Evolutionary conservation across 768 basidiomycete species (phyloP).

Genomic region (Boletus pseudopeckii): DNA sequence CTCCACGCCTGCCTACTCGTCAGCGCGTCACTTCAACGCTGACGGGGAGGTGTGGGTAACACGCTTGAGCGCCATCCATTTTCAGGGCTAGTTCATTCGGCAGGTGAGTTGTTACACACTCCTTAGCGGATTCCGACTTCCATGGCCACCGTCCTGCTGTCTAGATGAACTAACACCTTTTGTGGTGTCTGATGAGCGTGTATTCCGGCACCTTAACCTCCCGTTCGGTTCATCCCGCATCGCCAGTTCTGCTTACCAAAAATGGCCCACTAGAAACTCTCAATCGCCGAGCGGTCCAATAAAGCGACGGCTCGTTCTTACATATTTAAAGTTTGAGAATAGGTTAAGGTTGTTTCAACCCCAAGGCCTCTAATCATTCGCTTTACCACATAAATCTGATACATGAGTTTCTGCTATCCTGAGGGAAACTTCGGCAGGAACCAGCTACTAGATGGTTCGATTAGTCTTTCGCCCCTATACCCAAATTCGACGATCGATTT

Average conservation of each 20-base stretch:
- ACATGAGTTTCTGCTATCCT: constrained; percentile 62
- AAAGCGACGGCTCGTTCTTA: constrained; percentile 52
- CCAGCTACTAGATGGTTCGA: constrained; percentile 93
- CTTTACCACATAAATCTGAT: constrained; percentile 3
- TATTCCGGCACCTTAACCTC: constrained; percentile 80
- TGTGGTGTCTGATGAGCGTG: constrained; percentile 21
- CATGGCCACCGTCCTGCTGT: constrained; percentile 88
- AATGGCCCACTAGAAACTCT: constrained; percentile 72
- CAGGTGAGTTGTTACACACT: constrained; percentile 38
- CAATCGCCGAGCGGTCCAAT: constrained; percentile 52
- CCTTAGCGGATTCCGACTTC: constrained; percentile 84
- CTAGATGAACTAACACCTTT: constrained; percentile 49
- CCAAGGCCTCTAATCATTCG: background rate
- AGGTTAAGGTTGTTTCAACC: constrained; percentile 30
- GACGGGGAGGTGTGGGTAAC: constrained; percentile 82
- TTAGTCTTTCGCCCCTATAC: constrained; percentile 97
- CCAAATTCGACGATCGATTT: constrained; percentile 94
- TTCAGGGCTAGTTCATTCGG: constrained; percentile 89
- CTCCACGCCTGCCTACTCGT: constrained; percentile 30
- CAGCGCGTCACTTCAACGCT: constrained; percentile 59
- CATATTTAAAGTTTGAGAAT: constrained; percentile 71
- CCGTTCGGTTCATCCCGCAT: constrained; percentile 69
- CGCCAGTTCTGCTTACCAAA: constrained; percentile 73
- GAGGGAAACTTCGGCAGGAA: constrained; percentile 89
- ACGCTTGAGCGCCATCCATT: constrained; percentile 89